Evolutionary conservation across 495 filamentous ascomycete species (phyloP).

Genomic region (Wilcoxina mikolae): DNA sequence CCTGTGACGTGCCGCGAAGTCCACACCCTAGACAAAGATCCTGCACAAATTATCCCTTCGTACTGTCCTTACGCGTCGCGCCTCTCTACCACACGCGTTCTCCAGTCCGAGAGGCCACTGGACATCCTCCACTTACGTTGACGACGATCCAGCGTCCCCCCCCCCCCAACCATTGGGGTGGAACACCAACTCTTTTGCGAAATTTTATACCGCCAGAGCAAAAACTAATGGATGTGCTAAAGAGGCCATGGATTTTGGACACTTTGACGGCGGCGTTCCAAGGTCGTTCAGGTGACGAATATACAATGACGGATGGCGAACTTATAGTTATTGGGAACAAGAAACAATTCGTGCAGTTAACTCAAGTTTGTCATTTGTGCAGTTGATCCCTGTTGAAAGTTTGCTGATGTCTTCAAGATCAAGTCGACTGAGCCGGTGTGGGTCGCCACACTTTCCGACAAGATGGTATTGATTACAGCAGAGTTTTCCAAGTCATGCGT

Average conservation of each 20-base stretch:
- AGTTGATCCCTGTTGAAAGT: background rate
- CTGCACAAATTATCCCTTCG: too few relatives aligned
- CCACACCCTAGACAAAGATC: too few relatives aligned
- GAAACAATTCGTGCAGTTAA: background rate
- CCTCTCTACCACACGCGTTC: too few relatives aligned
- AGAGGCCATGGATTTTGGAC: background rate
- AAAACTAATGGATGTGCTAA: background rate
- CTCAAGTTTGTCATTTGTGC: background rate
- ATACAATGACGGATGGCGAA: background rate
- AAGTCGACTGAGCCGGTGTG: background rate
- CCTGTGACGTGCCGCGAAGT: too few relatives aligned
- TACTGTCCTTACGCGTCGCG: too few relatives aligned
- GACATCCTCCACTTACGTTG: too few relatives aligned
- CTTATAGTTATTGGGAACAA: background rate
- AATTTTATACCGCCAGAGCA: too few relatives aligned
- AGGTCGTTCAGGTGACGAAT: background rate
- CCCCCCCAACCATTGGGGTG: too few relatives aligned
- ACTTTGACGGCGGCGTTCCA: background rate
- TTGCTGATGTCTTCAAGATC: background rate
- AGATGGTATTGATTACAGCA: background rate
- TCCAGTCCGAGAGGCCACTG: too few relatives aligned
- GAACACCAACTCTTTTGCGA: too few relatives aligned
- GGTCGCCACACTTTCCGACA: background rate
- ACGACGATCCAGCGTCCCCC: too few relatives aligned
- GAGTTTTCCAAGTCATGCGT: background rate